Evolutionary conservation across 148 eudicot species (phyloP).

Genomic region (Dysphania ambrosioides): DNA sequence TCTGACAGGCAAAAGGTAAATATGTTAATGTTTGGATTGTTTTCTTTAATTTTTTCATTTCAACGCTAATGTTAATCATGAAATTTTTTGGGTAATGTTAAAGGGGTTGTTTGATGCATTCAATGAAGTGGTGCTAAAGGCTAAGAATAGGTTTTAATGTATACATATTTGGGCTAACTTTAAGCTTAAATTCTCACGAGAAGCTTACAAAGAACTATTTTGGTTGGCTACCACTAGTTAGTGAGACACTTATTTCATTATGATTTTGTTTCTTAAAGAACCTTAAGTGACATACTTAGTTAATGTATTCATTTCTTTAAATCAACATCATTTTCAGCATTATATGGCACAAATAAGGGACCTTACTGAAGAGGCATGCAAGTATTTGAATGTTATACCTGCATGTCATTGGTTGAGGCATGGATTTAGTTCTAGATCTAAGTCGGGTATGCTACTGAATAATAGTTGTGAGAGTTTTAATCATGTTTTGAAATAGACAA

Average conservation of each 20-base stretch:
- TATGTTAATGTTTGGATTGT: background rate
- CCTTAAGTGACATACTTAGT: background rate
- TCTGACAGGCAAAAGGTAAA: constrained; percentile 20
- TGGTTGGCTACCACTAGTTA: constrained; percentile 5
- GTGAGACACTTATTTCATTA: too few relatives aligned
- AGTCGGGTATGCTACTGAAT: background rate
- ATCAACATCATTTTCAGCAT: background rate
- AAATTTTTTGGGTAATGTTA: background rate
- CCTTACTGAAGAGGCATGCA: background rate
- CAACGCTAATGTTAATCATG: background rate
- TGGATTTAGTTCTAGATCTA: background rate
- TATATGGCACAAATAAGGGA: background rate
- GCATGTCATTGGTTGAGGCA: constrained; percentile 3
- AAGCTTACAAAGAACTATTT: background rate
- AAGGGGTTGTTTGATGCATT: constrained; percentile 4
- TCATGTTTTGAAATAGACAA: background rate
- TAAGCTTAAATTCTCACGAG: background rate
- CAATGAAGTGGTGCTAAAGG: background rate
- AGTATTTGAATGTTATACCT: background rate
- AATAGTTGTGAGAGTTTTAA: constrained; percentile 6
- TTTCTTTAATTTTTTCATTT: too few relatives aligned
- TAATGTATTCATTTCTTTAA: background rate
- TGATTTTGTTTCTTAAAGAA: too few relatives aligned
- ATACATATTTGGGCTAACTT: constrained; percentile 17
- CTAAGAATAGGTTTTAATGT: constrained; percentile 4